Evolutionary conservation across 345 rosid genomes (phyloP), one percentile per base, ranked within the genome.

Genomic region (Trapa incisa): DNA sequence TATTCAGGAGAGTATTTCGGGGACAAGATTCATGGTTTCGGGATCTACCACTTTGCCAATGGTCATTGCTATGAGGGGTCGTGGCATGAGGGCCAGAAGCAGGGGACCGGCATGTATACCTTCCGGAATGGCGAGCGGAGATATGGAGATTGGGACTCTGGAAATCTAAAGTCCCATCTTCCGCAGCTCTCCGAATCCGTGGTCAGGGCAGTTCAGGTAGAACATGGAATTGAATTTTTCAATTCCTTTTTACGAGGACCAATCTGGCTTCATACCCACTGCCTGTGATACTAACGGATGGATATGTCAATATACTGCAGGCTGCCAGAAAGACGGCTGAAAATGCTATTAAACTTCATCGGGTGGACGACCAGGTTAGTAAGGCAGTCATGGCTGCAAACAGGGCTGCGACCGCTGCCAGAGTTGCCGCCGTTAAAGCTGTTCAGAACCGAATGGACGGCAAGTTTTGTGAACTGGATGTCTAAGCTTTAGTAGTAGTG

Each of bases 71-170:
- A 94, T 0, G 95, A 94, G 77, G 97, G 99, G 5, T 90, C 96
- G 10, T 94, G 97, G 99, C 97, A 94, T 35, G 99, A 94, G 79
- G 96, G 96, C 47, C 82, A 81, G 67, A 94, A 84, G 66, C 99
- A 94, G 80, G 99, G 99, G 1, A 82, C 75, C 67, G 99, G 96
- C 65, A 73, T 79, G 85, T 94, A 91, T 70, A 85, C 81, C 2
- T 87, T 94, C 72, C 84, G 95, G 10, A 87, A 66, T 11, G 83
- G 92, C 15, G 95, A 86, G 22, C 50, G 73, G 0, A 87, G 77
- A 70, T 87, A 80, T 1, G 97, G 97, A 35, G 89, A 87, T 78
- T 93, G 99, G 97, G 84, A 87, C 72, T 72, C 68, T 2, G 98
- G 97, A 41, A 65, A 68, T 64, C 92, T 90, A 9, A 74, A 77